Percentiles rank a stretch among this genome's conserved stretches.
Conservation (phyloP, 805 yeast species). For the Geotrichum ghanense region DNA sequence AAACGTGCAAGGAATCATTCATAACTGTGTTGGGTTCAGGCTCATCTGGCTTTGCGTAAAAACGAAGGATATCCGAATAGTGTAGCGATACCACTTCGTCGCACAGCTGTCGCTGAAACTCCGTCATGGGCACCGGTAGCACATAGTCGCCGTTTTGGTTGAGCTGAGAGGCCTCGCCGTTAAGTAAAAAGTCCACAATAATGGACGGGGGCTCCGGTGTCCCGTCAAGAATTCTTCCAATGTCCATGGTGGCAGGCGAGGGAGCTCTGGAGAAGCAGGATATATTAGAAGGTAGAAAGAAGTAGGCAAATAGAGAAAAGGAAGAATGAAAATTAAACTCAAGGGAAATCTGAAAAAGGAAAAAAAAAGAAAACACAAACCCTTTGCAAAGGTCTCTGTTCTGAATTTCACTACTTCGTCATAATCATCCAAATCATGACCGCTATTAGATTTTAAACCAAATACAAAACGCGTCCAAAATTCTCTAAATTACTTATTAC, state of each 20-base stretch:
- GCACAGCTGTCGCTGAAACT: conserved; percentile 76
- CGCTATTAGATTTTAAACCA: too few species aligned
- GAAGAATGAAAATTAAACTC: background rate
- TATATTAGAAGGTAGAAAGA: background rate
- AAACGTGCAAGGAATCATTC: conserved; percentile 62
- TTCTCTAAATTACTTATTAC: background rate
- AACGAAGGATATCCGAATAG: conserved; percentile 80
- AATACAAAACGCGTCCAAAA: too few species aligned
- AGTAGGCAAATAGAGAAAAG: background rate
- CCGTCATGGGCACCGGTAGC: conserved; percentile 73
- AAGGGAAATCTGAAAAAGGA: background rate
- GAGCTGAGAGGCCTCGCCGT: conserved; percentile 13
- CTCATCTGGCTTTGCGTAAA: conserved; percentile 40
- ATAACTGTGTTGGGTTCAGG: conserved; percentile 39
- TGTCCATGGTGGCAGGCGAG: conserved; percentile 40
- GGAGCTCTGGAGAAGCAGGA: too few species aligned
- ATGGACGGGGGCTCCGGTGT: conserved; percentile 63
- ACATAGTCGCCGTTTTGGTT: conserved; percentile 48
- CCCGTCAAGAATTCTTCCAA: conserved; percentile 63
- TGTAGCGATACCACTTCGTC: conserved; percentile 89
- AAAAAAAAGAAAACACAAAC: background rate
- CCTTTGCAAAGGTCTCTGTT: background rate
- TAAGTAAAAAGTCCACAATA: conserved; percentile 28
- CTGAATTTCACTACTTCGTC: background rate
- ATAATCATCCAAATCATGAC: background rate